Conservation (phyloP, 805 yeast species). For the Candida tibetensis region DNA sequence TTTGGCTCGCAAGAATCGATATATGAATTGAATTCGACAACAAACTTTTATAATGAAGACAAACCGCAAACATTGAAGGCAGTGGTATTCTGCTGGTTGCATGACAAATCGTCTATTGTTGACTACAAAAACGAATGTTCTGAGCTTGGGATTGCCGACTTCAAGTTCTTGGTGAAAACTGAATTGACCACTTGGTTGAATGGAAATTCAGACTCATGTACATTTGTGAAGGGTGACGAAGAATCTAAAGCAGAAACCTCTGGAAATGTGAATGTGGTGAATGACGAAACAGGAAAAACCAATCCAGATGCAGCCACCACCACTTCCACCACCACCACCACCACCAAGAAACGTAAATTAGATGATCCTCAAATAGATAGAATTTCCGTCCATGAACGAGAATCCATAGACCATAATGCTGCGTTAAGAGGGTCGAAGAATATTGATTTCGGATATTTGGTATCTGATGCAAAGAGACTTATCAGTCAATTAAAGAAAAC, state of each 20-base stretch:
- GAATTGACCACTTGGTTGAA: slow-evolving; percentile 80
- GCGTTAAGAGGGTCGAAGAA: slow-evolving; percentile 64
- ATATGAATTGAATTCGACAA: slow-evolving; percentile 42
- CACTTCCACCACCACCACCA: slow-evolving; percentile 4
- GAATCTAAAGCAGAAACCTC: slow-evolving; percentile 1
- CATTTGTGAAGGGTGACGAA: slow-evolving; percentile 41
- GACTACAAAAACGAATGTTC: slow-evolving; percentile 78
- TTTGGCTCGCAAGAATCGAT: slow-evolving; percentile 20
- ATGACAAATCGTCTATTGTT: slow-evolving; percentile 69
- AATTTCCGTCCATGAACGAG: slow-evolving; percentile 47
- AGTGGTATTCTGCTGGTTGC: slow-evolving; percentile 74
- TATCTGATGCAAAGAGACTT: slow-evolving; percentile 62
- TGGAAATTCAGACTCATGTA: slow-evolving; percentile 62
- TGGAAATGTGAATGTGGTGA: not conserved
- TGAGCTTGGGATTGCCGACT: slow-evolving; percentile 58
- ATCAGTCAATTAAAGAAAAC: slow-evolving; percentile 47
- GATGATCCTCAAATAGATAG: slow-evolving; percentile 50
- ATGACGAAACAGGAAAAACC: not conserved
- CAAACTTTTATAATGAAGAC: slow-evolving; percentile 55
- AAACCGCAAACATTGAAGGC: slow-evolving; percentile 52
- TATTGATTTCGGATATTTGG: slow-evolving; percentile 64
- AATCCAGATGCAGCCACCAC: slow-evolving; percentile 2
- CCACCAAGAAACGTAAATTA: slow-evolving; percentile 11
- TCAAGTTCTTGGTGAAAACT: slow-evolving; percentile 80
- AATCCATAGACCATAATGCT: slow-evolving; percentile 56